These are phyloP conservation scores for Erodium maritimum DNA, from an alignment of 345 rosid species.

Conservation along the genomic window DNA sequence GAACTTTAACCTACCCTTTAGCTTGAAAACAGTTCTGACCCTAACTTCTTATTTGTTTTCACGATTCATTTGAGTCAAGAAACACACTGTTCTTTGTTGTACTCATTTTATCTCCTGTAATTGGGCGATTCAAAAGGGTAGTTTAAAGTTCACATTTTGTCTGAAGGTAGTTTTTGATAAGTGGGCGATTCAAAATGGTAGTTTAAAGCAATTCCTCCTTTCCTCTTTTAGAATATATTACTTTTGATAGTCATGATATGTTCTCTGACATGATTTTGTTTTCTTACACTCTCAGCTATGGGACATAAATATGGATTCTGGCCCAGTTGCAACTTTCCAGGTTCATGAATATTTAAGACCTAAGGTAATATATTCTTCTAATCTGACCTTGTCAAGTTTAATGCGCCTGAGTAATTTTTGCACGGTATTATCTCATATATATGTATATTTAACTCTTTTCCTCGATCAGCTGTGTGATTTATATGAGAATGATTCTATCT, in stretches of 20 bases:
- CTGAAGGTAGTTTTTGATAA: no score
- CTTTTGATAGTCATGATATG: neutral
- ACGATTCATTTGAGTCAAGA: no score
- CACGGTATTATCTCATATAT: conserved; percentile 3
- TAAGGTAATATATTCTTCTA: conserved; percentile 27
- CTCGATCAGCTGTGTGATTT: conserved; percentile 50
- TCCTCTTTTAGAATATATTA: no score
- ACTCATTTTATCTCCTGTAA: no score
- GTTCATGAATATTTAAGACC: conserved; percentile 92
- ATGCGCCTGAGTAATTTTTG: conserved; percentile 4
- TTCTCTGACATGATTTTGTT: neutral
- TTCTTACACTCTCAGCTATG: conserved; percentile 36
- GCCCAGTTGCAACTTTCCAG: conserved; percentile 74
- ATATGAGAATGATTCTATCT: conserved; percentile 57
- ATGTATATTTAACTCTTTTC: conserved; percentile 9
- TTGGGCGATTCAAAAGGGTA: no score
- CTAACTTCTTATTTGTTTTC: no score
- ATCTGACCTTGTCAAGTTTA: neutral
- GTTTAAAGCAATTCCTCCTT: no score
- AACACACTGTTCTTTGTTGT: no score
- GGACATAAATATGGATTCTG: conserved; percentile 82
- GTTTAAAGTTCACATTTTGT: no score
- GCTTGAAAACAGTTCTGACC: no score
- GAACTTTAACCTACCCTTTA: no score
- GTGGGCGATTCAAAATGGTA: no score